Conservation (phyloP, 2,329 filamentous ascomycete genomes). For the Acrocalymma vagum region DNA sequence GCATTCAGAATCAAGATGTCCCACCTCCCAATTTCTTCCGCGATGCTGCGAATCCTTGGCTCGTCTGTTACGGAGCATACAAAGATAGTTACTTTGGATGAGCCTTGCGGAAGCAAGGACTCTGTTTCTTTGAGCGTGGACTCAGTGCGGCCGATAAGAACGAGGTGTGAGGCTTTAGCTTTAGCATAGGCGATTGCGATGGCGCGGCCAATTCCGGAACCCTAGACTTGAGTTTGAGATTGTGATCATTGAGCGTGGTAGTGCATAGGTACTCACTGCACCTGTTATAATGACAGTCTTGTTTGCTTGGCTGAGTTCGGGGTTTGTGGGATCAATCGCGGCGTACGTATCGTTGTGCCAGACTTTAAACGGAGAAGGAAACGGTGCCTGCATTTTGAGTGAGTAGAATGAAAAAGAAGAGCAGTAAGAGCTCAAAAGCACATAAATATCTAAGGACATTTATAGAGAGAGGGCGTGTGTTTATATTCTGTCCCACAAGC, state of each 20-base stretch:
- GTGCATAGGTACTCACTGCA: no score
- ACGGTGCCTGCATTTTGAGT: conserved; percentile 15
- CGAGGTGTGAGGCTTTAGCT: conserved; percentile 51
- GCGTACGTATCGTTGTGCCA: conserved; percentile 27
- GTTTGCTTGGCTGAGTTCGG: conserved; percentile 19
- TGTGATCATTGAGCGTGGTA: no score
- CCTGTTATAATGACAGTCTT: conserved; percentile 31
- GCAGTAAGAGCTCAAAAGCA: no score
- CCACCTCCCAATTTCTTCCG: conserved; percentile 19
- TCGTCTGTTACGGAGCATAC: conserved; percentile 20
- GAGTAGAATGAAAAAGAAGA: no score
- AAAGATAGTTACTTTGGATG: conserved; percentile 3
- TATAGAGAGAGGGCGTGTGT: no score
- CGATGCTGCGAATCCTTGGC: conserved; percentile 17
- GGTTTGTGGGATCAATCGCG: conserved; percentile 20
- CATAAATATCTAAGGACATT: no score
- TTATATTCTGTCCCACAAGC: no score
- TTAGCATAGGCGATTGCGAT: conserved; percentile 51
- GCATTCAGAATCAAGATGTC: conserved; percentile 31
- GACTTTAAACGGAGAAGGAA: conserved; percentile 14
- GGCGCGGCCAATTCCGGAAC: conserved; percentile 53
- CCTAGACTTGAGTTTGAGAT: conserved; percentile 23
- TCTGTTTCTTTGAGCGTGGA: conserved; percentile 8
- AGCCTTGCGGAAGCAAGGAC: conserved; percentile 3
- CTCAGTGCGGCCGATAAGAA: conserved; percentile 49